These are phyloP conservation scores for Thalassiosira mediterranea DNA, from an alignment of 352 stramenopile genomes.

Conservation along the genomic window DNA sequence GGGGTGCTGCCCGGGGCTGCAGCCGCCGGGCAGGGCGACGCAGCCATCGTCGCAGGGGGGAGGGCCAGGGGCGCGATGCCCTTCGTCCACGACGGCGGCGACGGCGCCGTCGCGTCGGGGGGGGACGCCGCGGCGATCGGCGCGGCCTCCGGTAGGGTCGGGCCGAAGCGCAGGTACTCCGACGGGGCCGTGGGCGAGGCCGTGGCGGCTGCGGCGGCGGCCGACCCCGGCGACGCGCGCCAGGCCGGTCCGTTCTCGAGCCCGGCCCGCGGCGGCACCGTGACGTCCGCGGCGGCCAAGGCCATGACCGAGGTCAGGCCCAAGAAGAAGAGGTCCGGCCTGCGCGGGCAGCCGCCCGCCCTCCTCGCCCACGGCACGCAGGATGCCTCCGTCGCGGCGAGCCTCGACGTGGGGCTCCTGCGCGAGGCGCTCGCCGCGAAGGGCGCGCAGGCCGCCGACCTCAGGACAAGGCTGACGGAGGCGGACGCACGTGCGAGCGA, in stretches of 20 bases:
- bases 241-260: conserved; percentile 18
- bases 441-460: conserved; percentile 39
- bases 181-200: conserved; percentile 51
- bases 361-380: no score
- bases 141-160: conserved; percentile 10
- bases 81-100: conserved; percentile 47
- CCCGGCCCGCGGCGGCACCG: conserved; percentile 15
- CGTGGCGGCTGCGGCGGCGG: no score
- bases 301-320: conserved; percentile 55
- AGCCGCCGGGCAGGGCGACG: conserved; percentile 20
- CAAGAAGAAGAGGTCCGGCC: conserved; percentile 37
- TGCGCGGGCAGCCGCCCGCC: conserved; percentile 1
- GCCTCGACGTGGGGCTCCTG: conserved; percentile 53
- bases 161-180: conserved; percentile 47
- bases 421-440: conserved; percentile 56
- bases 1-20: conserved; percentile 44
- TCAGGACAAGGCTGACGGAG: conserved; percentile 44
- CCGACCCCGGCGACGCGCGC: conserved; percentile 22
- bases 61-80: no score
- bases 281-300: conserved; percentile 30
- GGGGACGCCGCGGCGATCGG: conserved; percentile 8
- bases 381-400: no score
- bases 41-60: no score
- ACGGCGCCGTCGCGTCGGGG: conserved; percentile 23
- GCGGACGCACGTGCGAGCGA: conserved; percentile 8